Percentiles rank a stretch among this genome's conserved stretches.
Conservation (phyloP, 805 yeast species). For the Wickerhamia fluorescens region DNA sequence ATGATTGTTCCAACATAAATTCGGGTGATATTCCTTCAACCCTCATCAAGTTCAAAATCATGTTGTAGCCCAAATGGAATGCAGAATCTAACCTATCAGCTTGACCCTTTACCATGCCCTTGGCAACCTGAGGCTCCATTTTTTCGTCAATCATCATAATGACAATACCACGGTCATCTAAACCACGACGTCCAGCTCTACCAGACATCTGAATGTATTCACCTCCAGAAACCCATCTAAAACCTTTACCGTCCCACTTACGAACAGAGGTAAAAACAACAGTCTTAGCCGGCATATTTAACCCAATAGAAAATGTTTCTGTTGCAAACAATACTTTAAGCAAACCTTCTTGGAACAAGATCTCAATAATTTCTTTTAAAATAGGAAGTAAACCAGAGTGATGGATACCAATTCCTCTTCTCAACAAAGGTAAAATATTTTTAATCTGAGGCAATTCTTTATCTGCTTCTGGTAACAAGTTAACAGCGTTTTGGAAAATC, state of each 20-base stretch:
- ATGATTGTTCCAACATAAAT: constrained; percentile 90
- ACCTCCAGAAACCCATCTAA: constrained; percentile 99
- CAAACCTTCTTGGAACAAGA: constrained; percentile 93
- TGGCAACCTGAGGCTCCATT: constrained; percentile 99
- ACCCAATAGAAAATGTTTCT: constrained; percentile 96
- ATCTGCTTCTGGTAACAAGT: constrained; percentile 82
- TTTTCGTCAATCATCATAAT: constrained; percentile 99
- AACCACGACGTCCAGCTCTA: constrained; percentile 99
- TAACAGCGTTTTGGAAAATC: constrained; percentile 86
- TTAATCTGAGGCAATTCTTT: constrained; percentile 91
- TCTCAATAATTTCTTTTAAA: constrained; percentile 89
- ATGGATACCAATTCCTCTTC: constrained; percentile 97
- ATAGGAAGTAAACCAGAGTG: constrained; percentile 95
- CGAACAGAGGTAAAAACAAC: constrained; percentile 96
- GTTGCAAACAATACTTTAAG: constrained; percentile 94
- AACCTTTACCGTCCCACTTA: constrained; percentile 96
- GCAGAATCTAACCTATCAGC: constrained; percentile 98
- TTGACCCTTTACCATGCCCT: constrained; percentile 99
- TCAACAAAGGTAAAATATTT: constrained; percentile 78
- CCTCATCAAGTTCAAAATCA: constrained; percentile 92
- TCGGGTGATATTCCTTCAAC: constrained; percentile 99
- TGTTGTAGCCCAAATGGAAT: constrained; percentile 93
- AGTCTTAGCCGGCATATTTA: constrained; percentile 99
- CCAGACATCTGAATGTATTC: constrained; percentile 99
- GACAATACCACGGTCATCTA: constrained; percentile 98